Evolutionary conservation across 257 asterid species (phyloP).

Genomic region (Gynochthodes officinalis): DNA sequence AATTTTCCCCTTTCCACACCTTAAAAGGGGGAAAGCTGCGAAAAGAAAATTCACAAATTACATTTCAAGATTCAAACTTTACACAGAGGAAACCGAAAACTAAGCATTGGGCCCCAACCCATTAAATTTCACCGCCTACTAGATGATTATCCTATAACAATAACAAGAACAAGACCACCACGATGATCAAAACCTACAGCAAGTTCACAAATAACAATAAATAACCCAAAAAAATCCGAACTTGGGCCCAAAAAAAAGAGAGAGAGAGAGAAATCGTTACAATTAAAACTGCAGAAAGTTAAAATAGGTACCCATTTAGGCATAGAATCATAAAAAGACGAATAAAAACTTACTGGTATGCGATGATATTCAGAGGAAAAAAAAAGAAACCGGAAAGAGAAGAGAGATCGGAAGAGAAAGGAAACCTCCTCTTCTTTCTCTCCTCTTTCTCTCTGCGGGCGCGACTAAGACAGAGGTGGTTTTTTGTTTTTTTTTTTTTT

Average conservation of each 20-base stretch:
- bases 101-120: neutral
- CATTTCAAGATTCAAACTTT: neutral
- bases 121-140: neutral
- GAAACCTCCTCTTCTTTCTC: neutral
- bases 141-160: neutral
- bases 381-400: constrained; percentile 7
- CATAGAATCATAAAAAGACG: neutral
- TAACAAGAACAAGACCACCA: neutral
- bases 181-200: neutral
- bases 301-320: neutral
- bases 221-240: neutral
- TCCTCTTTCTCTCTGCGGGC: neutral
- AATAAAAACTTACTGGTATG: neutral
- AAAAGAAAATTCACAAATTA: neutral
- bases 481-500: neutral
- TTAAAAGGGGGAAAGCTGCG: too few species aligned
- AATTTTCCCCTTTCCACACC: neutral
- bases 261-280: neutral
- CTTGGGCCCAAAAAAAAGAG: neutral
- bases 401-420: constrained; percentile 22
- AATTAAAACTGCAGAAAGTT: neutral
- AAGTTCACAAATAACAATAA: neutral
- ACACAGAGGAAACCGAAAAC: neutral
- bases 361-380: neutral
- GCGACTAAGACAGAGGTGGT: neutral